Percentiles rank a stretch among this genome's conserved stretches.
These are phyloP conservation scores for Entomortierella parvispora DNA, from an alignment of 192 early-diverging fungal species.

Conservation along the genomic window DNA sequence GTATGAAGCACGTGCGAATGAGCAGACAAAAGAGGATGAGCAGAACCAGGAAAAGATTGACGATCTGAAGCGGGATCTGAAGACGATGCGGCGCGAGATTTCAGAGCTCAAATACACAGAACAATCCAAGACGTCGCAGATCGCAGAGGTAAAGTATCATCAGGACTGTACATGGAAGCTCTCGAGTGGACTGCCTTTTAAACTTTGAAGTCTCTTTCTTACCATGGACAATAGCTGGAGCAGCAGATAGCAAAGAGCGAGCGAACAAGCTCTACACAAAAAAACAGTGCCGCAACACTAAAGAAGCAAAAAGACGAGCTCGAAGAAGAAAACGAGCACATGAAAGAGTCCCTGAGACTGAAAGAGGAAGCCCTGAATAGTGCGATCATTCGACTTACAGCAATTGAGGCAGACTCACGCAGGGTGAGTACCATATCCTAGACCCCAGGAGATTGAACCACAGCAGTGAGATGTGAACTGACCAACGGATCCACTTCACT, in stretches of 20 bases:
- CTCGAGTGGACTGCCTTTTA: background rate
- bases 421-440: conserved; percentile 4
- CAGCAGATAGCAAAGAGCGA: conserved; percentile 38
- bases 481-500: background rate
- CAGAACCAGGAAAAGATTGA: conserved; percentile 39
- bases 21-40: conserved; percentile 21
- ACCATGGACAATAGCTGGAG: conserved; percentile 12
- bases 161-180: background rate
- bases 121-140: conserved; percentile 29
- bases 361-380: conserved; percentile 20
- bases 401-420: conserved; percentile 11
- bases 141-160: conserved; percentile 12
- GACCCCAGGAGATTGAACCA: too few relatives aligned
- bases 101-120: conserved; percentile 18
- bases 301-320: conserved; percentile 43
- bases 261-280: conserved; percentile 32
- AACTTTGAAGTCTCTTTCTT: background rate
- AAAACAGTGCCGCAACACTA: conserved; percentile 14
- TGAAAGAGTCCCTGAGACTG: conserved; percentile 15
- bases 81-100: conserved; percentile 21
- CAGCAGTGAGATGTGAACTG: too few relatives aligned
- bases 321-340: conserved; percentile 29
- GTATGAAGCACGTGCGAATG: conserved; percentile 36
- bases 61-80: conserved; percentile 29
- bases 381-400: conserved; percentile 15